Conservation (phyloP, 2,329 filamentous ascomycete genomes). For the Venturia oleaginea region DNA sequence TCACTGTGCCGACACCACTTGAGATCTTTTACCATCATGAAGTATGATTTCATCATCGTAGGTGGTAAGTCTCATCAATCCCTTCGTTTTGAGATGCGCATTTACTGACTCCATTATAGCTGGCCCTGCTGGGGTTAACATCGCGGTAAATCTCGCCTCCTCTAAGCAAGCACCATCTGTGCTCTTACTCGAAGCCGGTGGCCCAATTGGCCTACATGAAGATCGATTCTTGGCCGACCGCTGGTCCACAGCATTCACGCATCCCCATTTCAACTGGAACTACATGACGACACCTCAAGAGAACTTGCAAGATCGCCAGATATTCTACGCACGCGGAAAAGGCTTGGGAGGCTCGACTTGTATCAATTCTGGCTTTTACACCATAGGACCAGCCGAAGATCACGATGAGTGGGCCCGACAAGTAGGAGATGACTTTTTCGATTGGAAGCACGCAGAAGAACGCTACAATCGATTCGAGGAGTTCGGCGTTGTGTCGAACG, state of each 20-base stretch:
- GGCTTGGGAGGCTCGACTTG: constrained; percentile 38
- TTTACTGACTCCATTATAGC: not conserved
- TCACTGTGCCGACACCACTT: not conserved
- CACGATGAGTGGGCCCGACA: constrained; percentile 52
- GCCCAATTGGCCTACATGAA: not conserved
- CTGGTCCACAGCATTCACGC: constrained; percentile 40
- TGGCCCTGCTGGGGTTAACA: constrained; percentile 6
- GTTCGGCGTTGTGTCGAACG: constrained; percentile 34
- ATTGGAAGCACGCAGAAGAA: constrained; percentile 44
- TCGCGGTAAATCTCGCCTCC: constrained; percentile 11
- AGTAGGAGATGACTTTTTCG: constrained; percentile 46
- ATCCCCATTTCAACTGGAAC: constrained; percentile 42
- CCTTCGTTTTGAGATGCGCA: not conserved
- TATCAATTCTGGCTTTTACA: constrained; percentile 25
- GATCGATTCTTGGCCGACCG: constrained; percentile 42
- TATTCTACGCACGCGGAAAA: constrained; percentile 36
- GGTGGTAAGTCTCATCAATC: constrained; percentile 10
- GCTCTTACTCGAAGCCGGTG: constrained; percentile 15
- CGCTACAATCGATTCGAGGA: constrained; percentile 46
- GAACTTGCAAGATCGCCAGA: constrained; percentile 27
- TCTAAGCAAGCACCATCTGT: constrained; percentile 8
- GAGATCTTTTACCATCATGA: constrained; percentile 3
- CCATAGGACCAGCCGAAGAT: constrained; percentile 48
- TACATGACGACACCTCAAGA: constrained; percentile 36
- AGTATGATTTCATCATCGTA: constrained; percentile 16